A percentile compares a stretch with the other conserved stretches of the same genome.
These are phyloP conservation scores for Terana coerulea DNA, from an alignment of 768 basidiomycete genomes.

Conservation along the genomic window DNA sequence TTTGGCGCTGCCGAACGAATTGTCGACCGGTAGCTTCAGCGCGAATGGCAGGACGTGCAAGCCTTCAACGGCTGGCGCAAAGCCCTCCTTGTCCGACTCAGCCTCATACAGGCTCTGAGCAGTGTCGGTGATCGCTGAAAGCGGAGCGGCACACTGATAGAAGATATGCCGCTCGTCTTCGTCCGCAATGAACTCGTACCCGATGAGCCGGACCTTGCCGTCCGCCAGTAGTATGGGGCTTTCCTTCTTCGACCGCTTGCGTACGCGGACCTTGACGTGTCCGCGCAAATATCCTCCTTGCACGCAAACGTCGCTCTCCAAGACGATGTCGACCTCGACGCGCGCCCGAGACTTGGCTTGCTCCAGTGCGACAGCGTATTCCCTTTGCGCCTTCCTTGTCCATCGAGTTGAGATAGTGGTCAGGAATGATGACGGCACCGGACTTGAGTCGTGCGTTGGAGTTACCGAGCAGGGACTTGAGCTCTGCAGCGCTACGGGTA, in stretches of 20 bases:
- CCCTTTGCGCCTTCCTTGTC: conserved; percentile 3
- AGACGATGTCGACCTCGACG: conserved; percentile 77
- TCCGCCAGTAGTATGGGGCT: conserved; percentile 60
- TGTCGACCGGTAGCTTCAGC: conserved; percentile 58
- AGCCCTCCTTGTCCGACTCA: conserved; percentile 55
- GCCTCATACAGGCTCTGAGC: conserved; percentile 38
- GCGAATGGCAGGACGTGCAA: conserved; percentile 68
- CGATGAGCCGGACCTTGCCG: conserved; percentile 78
- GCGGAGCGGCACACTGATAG: conserved; percentile 64
- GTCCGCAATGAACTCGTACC: conserved; percentile 71
- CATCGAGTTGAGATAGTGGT: conserved; percentile 10
- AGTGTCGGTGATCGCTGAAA: conserved; percentile 47
- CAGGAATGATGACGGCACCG: conserved; percentile 43
- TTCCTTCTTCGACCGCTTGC: conserved; percentile 47
- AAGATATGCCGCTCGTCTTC: conserved; percentile 70
- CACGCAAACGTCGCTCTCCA: conserved; percentile 71
- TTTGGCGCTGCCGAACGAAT: conserved; percentile 51
- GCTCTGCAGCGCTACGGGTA: conserved; percentile 49
- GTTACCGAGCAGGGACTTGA: conserved; percentile 62
- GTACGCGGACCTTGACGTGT: conserved; percentile 60
- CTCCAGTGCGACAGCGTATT: conserved; percentile 47
- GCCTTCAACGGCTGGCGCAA: conserved; percentile 60
- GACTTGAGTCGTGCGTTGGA: conserved; percentile 51
- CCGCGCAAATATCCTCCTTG: conserved; percentile 78
- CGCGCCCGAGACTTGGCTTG: conserved; percentile 71